These are phyloP conservation scores for Paracamarosporium sp. DNA, from an alignment of 2,329 filamentous ascomycete genomes.

Conservation along the genomic window DNA sequence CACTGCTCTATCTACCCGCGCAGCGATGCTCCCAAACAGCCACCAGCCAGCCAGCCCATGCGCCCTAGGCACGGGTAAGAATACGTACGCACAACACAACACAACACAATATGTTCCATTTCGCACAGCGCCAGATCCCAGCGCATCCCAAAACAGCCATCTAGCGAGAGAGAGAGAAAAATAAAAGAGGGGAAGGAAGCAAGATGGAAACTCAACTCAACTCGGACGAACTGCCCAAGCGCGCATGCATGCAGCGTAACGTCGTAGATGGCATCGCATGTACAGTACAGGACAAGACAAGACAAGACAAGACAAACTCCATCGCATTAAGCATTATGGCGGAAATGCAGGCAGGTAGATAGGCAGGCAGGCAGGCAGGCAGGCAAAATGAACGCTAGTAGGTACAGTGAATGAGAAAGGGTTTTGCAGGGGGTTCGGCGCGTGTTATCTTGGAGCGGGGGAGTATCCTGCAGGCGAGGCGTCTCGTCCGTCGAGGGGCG, in stretches of 20 bases:
- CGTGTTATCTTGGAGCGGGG: background rate
- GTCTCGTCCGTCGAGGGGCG: conserved; percentile 24
- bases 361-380: too few species aligned
- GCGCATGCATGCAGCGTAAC: conserved; percentile 4
- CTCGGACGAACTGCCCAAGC: too few species aligned
- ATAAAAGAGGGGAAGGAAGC: background rate
- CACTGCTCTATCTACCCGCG: too few species aligned
- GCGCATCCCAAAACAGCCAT: background rate
- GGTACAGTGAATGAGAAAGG: background rate
- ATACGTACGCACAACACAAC: background rate
- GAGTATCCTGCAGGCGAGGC: conserved; percentile 3
- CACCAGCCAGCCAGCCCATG: background rate
- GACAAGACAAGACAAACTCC: too few species aligned
- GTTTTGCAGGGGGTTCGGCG: background rate
- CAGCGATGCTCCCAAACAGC: too few species aligned
- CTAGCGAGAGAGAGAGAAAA: background rate
- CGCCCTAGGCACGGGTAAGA: background rate
- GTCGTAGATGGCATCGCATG: conserved; percentile 16
- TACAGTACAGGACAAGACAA: too few species aligned
- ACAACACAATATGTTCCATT: too few species aligned
- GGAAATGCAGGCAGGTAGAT: background rate
- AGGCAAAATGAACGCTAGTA: background rate
- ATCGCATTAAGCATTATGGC: background rate
- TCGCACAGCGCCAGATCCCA: too few species aligned
- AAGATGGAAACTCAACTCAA: too few species aligned